Evolutionary conservation across 257 asterid genomes (phyloP).

Genomic region (Verbena officinalis): DNA sequence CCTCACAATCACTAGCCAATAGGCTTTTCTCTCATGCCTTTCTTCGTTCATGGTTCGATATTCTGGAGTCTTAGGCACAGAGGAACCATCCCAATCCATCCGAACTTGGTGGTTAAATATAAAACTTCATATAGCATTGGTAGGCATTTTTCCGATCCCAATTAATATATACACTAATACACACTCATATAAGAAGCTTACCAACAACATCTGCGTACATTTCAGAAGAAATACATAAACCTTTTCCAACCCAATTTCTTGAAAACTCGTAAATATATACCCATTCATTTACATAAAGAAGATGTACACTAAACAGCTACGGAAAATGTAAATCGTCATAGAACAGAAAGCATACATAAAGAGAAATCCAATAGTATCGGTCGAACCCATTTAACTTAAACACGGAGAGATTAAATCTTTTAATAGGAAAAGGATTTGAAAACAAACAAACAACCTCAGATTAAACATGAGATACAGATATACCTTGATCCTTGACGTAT

Average conservation of each 20-base stretch:
- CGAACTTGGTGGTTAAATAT: too few species aligned
- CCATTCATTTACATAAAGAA: not conserved
- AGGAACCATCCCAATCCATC: too few species aligned
- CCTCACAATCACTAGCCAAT: too few species aligned
- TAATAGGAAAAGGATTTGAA: not conserved
- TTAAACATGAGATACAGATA: not conserved
- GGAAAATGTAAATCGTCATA: not conserved
- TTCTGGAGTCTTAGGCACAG: too few species aligned
- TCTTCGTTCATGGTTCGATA: too few species aligned
- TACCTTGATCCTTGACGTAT: slow-evolving; percentile 84
- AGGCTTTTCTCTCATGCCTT: too few species aligned
- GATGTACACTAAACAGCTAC: not conserved
- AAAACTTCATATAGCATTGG: too few species aligned
- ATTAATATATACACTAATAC: too few species aligned
- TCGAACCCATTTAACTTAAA: not conserved
- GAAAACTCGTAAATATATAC: too few species aligned
- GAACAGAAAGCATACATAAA: too few species aligned
- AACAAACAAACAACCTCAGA: not conserved
- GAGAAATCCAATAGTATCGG: not conserved
- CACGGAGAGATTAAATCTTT: not conserved
- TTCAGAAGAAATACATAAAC: not conserved
- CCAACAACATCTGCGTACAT: not conserved
- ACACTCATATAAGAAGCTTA: not conserved
- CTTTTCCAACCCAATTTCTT: not conserved
- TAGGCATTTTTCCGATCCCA: too few species aligned